Evolutionary conservation across 805 yeast genomes (phyloP).

Genomic region (Candida yuanshanica): DNA sequence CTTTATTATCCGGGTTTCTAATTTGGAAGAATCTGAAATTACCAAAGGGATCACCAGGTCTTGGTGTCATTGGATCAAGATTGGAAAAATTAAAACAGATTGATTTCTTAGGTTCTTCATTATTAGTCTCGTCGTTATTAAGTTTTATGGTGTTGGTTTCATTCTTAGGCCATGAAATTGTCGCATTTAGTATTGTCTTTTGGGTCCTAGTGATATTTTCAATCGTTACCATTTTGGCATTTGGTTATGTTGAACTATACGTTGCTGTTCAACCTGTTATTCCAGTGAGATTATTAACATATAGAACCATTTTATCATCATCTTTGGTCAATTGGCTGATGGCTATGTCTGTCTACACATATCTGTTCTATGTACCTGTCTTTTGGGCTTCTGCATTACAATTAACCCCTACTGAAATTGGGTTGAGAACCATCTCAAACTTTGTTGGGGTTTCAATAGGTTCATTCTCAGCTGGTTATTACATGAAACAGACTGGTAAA

Average conservation of each 20-base stretch:
- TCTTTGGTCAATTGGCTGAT: constrained; percentile 61
- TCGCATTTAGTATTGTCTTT: constrained; percentile 41
- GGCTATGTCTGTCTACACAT: constrained; percentile 62
- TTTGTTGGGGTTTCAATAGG: constrained; percentile 66
- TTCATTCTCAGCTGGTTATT: constrained; percentile 58
- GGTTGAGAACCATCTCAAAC: constrained; percentile 49
- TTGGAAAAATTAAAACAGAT: constrained; percentile 47
- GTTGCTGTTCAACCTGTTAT: constrained; percentile 53
- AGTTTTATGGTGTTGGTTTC: constrained; percentile 61
- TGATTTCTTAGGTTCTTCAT: constrained; percentile 60
- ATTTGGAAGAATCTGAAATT: constrained; percentile 32
- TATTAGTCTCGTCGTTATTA: constrained; percentile 53
- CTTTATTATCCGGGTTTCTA: constrained; percentile 35
- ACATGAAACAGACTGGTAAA: constrained; percentile 63
- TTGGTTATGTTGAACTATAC: constrained; percentile 39
- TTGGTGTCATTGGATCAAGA: constrained; percentile 40
- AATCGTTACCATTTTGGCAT: constrained; percentile 28
- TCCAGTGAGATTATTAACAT: constrained; percentile 48
- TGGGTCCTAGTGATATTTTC: constrained; percentile 30
- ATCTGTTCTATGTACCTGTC: constrained; percentile 66
- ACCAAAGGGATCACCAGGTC: constrained; percentile 48
- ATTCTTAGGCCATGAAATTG: constrained; percentile 52
- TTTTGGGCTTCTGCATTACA: constrained; percentile 52
- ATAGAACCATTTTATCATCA: constrained; percentile 57
- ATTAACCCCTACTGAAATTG: constrained; percentile 50